phyloP scores from a whole-genome alignment of 2,329 filamentous ascomycete genomes.

The Ophiostoma novo-ulmi region DNA sequence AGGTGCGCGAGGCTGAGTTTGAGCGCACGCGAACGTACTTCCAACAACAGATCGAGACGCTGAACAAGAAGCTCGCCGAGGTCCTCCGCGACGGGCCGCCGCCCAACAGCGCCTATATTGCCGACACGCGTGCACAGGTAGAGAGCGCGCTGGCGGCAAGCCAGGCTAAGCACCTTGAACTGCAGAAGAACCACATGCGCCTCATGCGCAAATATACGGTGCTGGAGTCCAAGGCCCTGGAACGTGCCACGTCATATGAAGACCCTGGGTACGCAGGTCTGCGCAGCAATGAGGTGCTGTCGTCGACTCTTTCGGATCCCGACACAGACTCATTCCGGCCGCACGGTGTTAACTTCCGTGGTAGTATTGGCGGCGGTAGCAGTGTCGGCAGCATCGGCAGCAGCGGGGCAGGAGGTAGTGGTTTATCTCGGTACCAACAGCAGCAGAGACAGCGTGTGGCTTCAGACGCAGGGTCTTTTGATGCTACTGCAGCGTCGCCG shows the following conservation, averaged over 20 bases:
- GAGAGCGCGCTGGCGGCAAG: slow-evolving; percentile 48
- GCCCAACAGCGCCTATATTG: not conserved
- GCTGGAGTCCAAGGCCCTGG: slow-evolving; percentile 39
- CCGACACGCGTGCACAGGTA: slow-evolving; percentile 37
- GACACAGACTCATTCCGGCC: slow-evolving; percentile 35
- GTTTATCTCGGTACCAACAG: not conserved
- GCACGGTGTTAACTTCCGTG: slow-evolving; percentile 32
- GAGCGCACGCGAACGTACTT: slow-evolving; percentile 42
- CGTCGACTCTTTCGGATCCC: slow-evolving; percentile 26
- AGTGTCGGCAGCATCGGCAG: slow-evolving; percentile 30
- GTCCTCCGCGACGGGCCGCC: slow-evolving; percentile 27
- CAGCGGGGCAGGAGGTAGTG: not conserved
- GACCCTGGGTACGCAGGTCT: not conserved
- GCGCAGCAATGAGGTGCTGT: slow-evolving; percentile 20
- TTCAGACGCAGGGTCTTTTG: slow-evolving; percentile 43
- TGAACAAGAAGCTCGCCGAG: slow-evolving; percentile 44
- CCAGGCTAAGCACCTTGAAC: slow-evolving; percentile 48
- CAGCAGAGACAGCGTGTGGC: slow-evolving; percentile 38
- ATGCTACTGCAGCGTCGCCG: slow-evolving; percentile 26
- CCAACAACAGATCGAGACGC: slow-evolving; percentile 44
- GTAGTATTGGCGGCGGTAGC: slow-evolving; percentile 30
- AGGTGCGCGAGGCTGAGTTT: slow-evolving; percentile 45
- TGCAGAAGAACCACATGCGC: slow-evolving; percentile 48
- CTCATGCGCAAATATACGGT: slow-evolving; percentile 50
- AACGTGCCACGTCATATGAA: slow-evolving; percentile 19